phyloP scores from a whole-genome alignment of 257 asterid species.

The Solanum paucissectum region DNA sequence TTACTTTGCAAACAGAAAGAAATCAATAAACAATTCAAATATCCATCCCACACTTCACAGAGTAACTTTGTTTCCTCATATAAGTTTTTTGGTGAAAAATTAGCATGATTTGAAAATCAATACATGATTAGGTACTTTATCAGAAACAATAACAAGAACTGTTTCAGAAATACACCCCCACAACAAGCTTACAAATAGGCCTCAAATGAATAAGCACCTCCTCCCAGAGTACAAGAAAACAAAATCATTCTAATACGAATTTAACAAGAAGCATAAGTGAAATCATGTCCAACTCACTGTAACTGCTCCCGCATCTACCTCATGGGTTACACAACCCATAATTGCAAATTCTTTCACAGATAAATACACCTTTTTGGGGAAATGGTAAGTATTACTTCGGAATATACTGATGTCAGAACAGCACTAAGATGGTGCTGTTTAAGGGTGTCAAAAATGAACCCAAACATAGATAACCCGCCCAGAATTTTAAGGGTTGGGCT shows the following conservation, averaged over 20 bases:
- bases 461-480: no score
- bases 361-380: neutral
- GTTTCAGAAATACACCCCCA: neutral
- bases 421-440: neutral
- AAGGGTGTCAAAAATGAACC: no score
- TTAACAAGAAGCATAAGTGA: neutral
- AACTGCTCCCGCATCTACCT: neutral
- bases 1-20: neutral
- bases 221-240: neutral
- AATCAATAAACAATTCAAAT: neutral
- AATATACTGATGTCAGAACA: neutral
- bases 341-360: neutral
- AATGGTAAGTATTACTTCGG: neutral
- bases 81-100: neutral
- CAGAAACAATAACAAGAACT: neutral
- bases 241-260: neutral
- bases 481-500: no score
- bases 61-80: neutral
- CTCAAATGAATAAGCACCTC: neutral
- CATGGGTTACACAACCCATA: neutral
- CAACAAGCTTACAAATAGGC: neutral
- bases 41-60: neutral
- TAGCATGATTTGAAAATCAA: neutral
- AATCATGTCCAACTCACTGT: neutral
- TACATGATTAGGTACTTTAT: neutral